These are phyloP conservation scores for Cyberlindnera mississippiensis DNA, from an alignment of 805 yeast genomes.

Conservation along the genomic window DNA sequence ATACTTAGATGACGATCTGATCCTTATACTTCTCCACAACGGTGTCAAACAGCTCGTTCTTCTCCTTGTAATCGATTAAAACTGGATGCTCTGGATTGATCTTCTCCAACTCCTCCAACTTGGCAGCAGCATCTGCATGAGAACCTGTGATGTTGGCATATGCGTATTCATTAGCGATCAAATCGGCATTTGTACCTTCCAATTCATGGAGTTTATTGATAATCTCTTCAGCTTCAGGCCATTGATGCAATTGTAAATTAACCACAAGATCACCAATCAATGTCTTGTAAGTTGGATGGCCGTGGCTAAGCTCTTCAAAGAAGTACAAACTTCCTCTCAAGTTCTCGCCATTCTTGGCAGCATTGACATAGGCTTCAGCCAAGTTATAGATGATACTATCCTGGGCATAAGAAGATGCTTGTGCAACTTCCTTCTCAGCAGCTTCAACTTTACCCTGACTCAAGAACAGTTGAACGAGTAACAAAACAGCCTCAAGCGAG, in stretches of 20 bases:
- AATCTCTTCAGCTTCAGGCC: slow-evolving; percentile 77
- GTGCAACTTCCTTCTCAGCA: slow-evolving; percentile 43
- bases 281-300: slow-evolving; percentile 43
- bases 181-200: slow-evolving; percentile 38
- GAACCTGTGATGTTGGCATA: slow-evolving; percentile 54
- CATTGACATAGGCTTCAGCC: slow-evolving; percentile 68
- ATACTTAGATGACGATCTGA: slow-evolving; percentile 14
- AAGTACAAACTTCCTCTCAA: slow-evolving; percentile 51
- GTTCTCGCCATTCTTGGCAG: slow-evolving; percentile 37
- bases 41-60: slow-evolving; percentile 61
- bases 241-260: slow-evolving; percentile 73
- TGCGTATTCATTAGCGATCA: slow-evolving; percentile 63
- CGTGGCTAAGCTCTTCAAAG: slow-evolving; percentile 76
- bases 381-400: slow-evolving; percentile 77
- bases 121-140: slow-evolving; percentile 29
- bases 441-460: slow-evolving; percentile 39
- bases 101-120: slow-evolving; percentile 42
- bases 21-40: slow-evolving; percentile 56
- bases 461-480: slow-evolving; percentile 38
- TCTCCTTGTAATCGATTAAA: slow-evolving; percentile 54
- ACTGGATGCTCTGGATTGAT: slow-evolving; percentile 55
- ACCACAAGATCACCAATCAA: slow-evolving; percentile 65
- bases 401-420: slow-evolving; percentile 47
- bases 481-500: slow-evolving; percentile 38
- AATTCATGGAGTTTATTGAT: slow-evolving; percentile 35